phyloP scores from a whole-genome alignment of 768 basidiomycete genomes.

The Lentinula raphanica region DNA sequence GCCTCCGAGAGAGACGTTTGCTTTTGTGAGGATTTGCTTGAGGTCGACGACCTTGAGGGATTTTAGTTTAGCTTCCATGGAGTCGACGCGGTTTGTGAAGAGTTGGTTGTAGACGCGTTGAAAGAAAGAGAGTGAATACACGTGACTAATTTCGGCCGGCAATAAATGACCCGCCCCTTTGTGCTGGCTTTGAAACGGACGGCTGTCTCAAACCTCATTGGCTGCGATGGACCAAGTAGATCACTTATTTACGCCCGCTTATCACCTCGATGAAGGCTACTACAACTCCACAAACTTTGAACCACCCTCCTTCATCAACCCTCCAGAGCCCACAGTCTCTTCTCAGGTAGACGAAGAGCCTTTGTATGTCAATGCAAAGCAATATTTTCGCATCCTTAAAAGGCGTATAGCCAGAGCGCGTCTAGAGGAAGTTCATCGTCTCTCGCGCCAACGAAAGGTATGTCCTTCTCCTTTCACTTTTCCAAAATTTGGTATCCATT shows the following conservation, averaged over 20 bases:
- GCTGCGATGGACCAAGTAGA: conserved; percentile 41
- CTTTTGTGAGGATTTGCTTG: conserved; percentile 53
- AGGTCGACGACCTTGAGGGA: conserved; percentile 71
- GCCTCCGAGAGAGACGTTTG: conserved; percentile 40
- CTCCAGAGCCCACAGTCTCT: conserved; percentile 13
- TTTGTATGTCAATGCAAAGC: conserved; percentile 98
- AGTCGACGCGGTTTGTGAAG: background rate
- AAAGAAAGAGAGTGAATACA: conserved; percentile 7
- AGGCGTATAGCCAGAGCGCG: conserved; percentile 85
- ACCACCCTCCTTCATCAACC: conserved; percentile 11
- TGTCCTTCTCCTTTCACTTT: conserved; percentile 2
- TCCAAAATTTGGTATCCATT: conserved; percentile 5
- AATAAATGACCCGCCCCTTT: conserved; percentile 10
- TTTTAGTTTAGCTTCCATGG: conserved; percentile 28
- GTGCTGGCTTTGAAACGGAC: conserved; percentile 7
- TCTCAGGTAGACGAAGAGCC: conserved; percentile 85
- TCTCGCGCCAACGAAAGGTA: conserved; percentile 92
- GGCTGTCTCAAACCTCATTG: conserved; percentile 15
- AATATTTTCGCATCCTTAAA: conserved; percentile 98
- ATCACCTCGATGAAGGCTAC: conserved; percentile 33
- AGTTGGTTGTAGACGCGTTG: background rate
- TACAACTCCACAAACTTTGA: conserved; percentile 17
- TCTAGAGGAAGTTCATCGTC: conserved; percentile 88
- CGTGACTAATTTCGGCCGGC: background rate
- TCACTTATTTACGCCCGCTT: conserved; percentile 56